Evolutionary conservation across 2,329 filamentous ascomycete genomes (phyloP).

Genomic region (Penicillium sp.): DNA sequence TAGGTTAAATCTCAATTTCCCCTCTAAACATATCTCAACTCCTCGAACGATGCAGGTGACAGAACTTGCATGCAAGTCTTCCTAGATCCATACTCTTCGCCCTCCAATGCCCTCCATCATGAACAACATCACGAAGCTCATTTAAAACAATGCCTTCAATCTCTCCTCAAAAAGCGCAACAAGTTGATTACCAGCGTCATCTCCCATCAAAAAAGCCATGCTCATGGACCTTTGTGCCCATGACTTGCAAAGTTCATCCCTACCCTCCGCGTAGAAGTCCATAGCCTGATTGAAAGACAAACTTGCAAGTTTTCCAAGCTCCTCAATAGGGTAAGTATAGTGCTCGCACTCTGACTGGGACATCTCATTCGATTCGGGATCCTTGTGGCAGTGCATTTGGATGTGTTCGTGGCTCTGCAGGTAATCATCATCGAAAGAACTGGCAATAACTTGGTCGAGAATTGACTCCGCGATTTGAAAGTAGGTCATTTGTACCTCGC

Average conservation of each 20-base stretch:
- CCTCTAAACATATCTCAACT: not conserved
- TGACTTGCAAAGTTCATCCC: slow-evolving; percentile 31
- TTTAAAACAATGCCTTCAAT: slow-evolving; percentile 5
- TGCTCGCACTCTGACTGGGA: not conserved
- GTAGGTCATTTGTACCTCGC: slow-evolving; percentile 4
- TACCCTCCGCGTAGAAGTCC: slow-evolving; percentile 47
- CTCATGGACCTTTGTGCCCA: slow-evolving; percentile 40
- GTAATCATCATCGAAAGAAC: slow-evolving; percentile 13
- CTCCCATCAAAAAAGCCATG: slow-evolving; percentile 30
- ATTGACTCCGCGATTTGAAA: slow-evolving; percentile 33
- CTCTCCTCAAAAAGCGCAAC: not conserved
- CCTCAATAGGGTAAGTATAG: slow-evolving; percentile 50
- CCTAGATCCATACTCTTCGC: too few species aligned
- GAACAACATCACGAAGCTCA: too few species aligned
- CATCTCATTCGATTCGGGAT: not conserved
- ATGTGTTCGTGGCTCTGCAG: not conserved
- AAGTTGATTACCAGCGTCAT: slow-evolving; percentile 16
- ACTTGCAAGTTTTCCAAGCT: slow-evolving; percentile 59
- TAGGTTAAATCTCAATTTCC: not conserved
- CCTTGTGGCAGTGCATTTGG: not conserved
- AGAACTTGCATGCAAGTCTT: too few species aligned
- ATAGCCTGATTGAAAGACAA: slow-evolving; percentile 57
- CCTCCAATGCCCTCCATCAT: too few species aligned
- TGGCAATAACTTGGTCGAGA: slow-evolving; percentile 33
- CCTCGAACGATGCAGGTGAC: not conserved